Evolutionary conservation across 805 yeast genomes (phyloP), one percentile per base, ranked within the genome.

Genomic region (Wilhelminamyces savonicus): DNA sequence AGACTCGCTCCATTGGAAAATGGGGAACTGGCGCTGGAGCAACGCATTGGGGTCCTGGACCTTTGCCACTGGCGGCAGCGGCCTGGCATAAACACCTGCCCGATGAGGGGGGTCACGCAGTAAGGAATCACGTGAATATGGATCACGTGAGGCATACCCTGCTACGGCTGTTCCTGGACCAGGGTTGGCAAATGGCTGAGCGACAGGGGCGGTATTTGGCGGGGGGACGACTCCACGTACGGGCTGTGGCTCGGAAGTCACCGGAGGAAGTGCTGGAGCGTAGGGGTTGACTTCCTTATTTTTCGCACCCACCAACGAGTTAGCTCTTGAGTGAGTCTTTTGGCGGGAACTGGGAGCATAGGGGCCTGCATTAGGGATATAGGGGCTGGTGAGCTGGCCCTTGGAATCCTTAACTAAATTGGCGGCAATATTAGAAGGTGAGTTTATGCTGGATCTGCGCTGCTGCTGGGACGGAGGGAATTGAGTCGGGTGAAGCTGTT

Each of bases 11-110:
- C 92, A 86, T 34, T 70, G 65, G 49, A 84, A 81, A 20, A 86
- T 48, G 0, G 95, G 94, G 55, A 81, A 82, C 48, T 83, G 94
- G 31, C 82, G 65, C 27, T 59, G 54, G 15, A 66, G 53, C 29
- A 80, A 52, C 15, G 76, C 71, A 29, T 70, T 71, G 6, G 83
- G 81, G 36, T 76, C 70, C 18, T 59, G 55, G 6, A 64, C 39
- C 24, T 46, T 54, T 30, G 28, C 28, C 12, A 27, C 9, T 7
- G 19, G 8, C 19, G 19, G 8, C 6, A 7, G 19, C 6, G 19
- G 8, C 8, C 19, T 6, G 8, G 19, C 19, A 17, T 17, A 17
- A 6, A 17, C 8, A 17, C 8, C 8, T 17, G 19, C 6, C 8
- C 8, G 6, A 7, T 8, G 21, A 8, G 21, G 21, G 7, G 7